Evolutionary conservation across 2,329 filamentous ascomycete species (phyloP).

Genomic region (Aspergillus sp.): DNA sequence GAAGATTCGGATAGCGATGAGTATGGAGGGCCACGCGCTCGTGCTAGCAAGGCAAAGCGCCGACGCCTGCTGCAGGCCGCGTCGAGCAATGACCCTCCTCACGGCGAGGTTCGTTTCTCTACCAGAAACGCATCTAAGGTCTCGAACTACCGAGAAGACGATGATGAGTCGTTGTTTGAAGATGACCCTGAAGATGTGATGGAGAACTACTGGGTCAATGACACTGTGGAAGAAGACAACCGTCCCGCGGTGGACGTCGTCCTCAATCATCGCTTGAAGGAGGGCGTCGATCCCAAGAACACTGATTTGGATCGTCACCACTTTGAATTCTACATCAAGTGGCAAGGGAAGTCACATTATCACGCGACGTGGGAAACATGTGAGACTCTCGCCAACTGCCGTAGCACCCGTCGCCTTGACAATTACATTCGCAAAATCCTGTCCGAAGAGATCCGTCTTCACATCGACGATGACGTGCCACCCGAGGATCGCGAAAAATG

Average conservation of each 20-base stretch:
- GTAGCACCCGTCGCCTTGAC: slow-evolving; percentile 81
- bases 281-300: slow-evolving; percentile 48
- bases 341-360: slow-evolving; percentile 91
- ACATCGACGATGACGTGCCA: slow-evolving; percentile 65
- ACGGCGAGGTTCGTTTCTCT: slow-evolving; percentile 84
- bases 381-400: slow-evolving; percentile 65
- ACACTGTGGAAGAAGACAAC: slow-evolving; percentile 65
- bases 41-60: slow-evolving; percentile 66
- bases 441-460: slow-evolving; percentile 69
- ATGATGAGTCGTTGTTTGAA: slow-evolving; percentile 52
- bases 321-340: slow-evolving; percentile 90
- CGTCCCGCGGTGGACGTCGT: slow-evolving; percentile 85
- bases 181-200: slow-evolving; percentile 54
- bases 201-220: slow-evolving; percentile 62
- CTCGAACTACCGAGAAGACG: slow-evolving; percentile 62
- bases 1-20: slow-evolving; percentile 57
- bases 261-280: slow-evolving; percentile 74
- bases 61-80: slow-evolving; percentile 63
- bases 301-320: slow-evolving; percentile 50
- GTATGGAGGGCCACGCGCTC: slow-evolving; percentile 70
- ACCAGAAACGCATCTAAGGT: slow-evolving; percentile 74
- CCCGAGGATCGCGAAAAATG: slow-evolving; percentile 88
- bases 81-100: slow-evolving; percentile 56
- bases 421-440: slow-evolving; percentile 89
- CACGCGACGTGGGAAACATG: slow-evolving; percentile 93